Conservation (phyloP, 768 basidiomycete genomes). For the Podaxis sp. region DNA sequence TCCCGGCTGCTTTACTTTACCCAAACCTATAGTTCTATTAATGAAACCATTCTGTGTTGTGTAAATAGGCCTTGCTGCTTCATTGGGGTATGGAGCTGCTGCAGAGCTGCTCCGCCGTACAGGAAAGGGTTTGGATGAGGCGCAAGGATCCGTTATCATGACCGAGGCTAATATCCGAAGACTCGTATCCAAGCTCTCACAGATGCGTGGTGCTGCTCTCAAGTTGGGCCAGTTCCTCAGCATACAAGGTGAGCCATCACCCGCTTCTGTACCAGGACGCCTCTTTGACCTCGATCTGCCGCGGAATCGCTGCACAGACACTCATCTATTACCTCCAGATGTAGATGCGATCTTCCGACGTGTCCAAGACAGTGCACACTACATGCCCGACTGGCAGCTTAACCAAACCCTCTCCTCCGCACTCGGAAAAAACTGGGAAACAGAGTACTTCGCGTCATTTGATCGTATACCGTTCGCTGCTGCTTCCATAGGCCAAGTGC, state of each 20-base stretch:
- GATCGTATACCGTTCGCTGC: conserved; percentile 88
- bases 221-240: conserved; percentile 98
- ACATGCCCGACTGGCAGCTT: conserved; percentile 99
- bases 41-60: background rate
- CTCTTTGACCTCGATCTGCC: background rate
- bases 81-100: conserved; percentile 85
- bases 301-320: conserved; percentile 47
- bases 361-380: conserved; percentile 94
- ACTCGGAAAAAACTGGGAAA: conserved; percentile 71
- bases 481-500: conserved; percentile 97
- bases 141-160: conserved; percentile 64
- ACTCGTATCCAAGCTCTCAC: conserved; percentile 86
- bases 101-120: conserved; percentile 79
- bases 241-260: conserved; percentile 64
- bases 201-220: conserved; percentile 95
- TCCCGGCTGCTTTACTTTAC: background rate
- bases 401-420: conserved; percentile 44
- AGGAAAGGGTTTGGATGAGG: conserved; percentile 27
- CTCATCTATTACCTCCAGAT: conserved; percentile 82
- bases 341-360: conserved; percentile 83
- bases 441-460: conserved; percentile 62
- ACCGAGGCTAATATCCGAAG: conserved; percentile 88
- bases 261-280: too few relatives aligned
- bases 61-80: conserved; percentile 77
- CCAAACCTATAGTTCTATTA: background rate